Percentiles rank a stretch among this genome's conserved stretches.
phyloP scores from a whole-genome alignment of 768 basidiomycete genomes.

The Russula lepida region DNA sequence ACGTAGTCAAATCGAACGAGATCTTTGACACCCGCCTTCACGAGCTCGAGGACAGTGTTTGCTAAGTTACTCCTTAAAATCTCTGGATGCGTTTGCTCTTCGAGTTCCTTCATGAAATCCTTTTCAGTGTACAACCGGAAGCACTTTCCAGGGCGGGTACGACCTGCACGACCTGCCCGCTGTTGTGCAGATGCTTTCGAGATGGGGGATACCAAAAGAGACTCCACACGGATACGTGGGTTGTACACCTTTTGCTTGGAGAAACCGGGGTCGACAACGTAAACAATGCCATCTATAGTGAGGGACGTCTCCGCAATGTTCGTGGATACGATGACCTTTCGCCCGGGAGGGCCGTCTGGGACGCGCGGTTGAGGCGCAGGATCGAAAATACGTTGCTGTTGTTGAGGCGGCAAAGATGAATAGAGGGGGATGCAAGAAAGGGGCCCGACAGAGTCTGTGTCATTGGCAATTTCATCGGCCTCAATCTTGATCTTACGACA shows the following conservation, averaged over 20 bases:
- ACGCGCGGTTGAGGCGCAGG: conserved; percentile 58
- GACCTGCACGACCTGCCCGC: conserved; percentile 90
- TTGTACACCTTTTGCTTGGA: conserved; percentile 99
- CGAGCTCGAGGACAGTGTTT: conserved; percentile 86
- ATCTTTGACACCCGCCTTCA: conserved; percentile 94
- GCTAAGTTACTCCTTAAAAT: conserved; percentile 90
- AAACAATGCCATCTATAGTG: conserved; percentile 99
- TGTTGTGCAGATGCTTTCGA: conserved; percentile 97
- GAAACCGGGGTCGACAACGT: conserved; percentile 96
- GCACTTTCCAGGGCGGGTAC: conserved; percentile 94
- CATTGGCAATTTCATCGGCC: conserved; percentile 70
- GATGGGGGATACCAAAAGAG: conserved; percentile 86
- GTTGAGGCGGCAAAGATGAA: conserved; percentile 87
- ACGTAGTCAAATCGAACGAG: conserved; percentile 83
- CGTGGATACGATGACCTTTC: conserved; percentile 92
- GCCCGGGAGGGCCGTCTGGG: conserved; percentile 68
- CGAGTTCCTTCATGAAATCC: conserved; percentile 91
- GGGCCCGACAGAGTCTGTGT: conserved; percentile 73
- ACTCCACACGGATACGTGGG: conserved; percentile 93
- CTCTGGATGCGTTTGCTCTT: conserved; percentile 97
- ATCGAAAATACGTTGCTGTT: conserved; percentile 97
- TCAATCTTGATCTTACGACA: conserved; percentile 90
- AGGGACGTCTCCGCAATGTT: conserved; percentile 97
- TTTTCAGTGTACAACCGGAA: conserved; percentile 96
- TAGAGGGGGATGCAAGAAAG: conserved; percentile 88